Evolutionary conservation across 1,284 basidiomycete species (phyloP), one percentile per base, ranked within the genome.

Genomic region (Naganishia sp.): DNA sequence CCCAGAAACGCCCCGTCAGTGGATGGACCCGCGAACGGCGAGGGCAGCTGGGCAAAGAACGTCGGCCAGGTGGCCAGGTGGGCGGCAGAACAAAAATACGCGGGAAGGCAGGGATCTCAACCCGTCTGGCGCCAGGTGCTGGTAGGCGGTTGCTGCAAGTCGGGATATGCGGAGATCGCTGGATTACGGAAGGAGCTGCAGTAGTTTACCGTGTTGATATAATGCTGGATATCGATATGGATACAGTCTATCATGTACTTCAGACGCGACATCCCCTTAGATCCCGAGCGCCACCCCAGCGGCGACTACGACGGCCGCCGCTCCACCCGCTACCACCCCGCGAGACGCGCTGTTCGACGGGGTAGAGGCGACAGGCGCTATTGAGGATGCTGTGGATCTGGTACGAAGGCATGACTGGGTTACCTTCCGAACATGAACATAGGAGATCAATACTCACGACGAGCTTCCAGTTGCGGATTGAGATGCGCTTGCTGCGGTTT

Each of bases 111-210:
- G 59, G 73, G 5, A 49, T 59, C 70, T 42, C 45, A 21, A 33
- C 53, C 44, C 23, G 64, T 75, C 9, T 90, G 88, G 86, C 77
- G 72, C 13, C 85, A 85, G 0, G 69, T 88, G 2, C 73, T 90
- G 9, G 80, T 87, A 0, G 90, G 90, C 1, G 90, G 90, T 1
- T 90, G 90, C 73, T 91, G 90, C 75, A 86, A 85, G 72, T 82
- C 84, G 6, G 81, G 81, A 2, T 86, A 86, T 9, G 78, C 77
- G 15, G 83, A 89, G 67, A 87, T 90, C 68, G 66, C 68, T 13
- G 74, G 72, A 15, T 71, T 83, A 57, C 73, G 65, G 3, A 68
- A 63, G 21, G 64, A 61, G 39, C 48, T 61, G 11, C 31, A 25
- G 42, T 52, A 61, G 48, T 13, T 15, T 33, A 31, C 31, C 13